These are phyloP conservation scores for Fusarium longipes DNA, from an alignment of 2,329 filamentous ascomycete genomes.

Conservation along the genomic window DNA sequence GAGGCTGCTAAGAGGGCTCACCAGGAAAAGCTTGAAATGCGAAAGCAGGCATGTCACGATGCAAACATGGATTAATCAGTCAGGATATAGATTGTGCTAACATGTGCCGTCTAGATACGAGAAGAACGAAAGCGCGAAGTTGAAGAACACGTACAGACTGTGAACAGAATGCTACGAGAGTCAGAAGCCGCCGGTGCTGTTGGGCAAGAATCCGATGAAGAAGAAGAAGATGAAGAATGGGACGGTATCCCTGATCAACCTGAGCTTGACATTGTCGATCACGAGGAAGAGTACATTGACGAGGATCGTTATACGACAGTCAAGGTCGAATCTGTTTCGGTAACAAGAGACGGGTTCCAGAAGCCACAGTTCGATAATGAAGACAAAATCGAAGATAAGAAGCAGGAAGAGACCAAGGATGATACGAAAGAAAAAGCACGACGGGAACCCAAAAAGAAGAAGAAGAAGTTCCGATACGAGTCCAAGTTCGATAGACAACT, in stretches of 20 bases:
- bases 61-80: not conserved
- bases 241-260: conserved; percentile 69
- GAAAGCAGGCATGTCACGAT: conserved; percentile 73
- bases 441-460: conserved; percentile 76
- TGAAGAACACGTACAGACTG: conserved; percentile 81
- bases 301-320: conserved; percentile 97
- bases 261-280: conserved; percentile 69
- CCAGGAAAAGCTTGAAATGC: conserved; percentile 77
- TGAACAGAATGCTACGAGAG: conserved; percentile 76
- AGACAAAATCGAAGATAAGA: conserved; percentile 53
- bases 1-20: conserved; percentile 80
- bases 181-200: conserved; percentile 60
- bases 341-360: conserved; percentile 78
- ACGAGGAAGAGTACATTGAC: conserved; percentile 94
- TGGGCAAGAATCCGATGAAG: conserved; percentile 56
- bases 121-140: conserved; percentile 85
- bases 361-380: conserved; percentile 57
- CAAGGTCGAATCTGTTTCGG: conserved; percentile 87
- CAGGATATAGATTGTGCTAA: conserved; percentile 25
- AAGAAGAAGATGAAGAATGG: conserved; percentile 67
- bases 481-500: conserved; percentile 85
- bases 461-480: conserved; percentile 93
- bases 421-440: conserved; percentile 48
- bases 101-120: conserved; percentile 70
- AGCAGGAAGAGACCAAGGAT: conserved; percentile 43